Evolutionary conservation across 306 rosid genomes (phyloP).

Genomic region (Casuarina cunninghamiana): DNA sequence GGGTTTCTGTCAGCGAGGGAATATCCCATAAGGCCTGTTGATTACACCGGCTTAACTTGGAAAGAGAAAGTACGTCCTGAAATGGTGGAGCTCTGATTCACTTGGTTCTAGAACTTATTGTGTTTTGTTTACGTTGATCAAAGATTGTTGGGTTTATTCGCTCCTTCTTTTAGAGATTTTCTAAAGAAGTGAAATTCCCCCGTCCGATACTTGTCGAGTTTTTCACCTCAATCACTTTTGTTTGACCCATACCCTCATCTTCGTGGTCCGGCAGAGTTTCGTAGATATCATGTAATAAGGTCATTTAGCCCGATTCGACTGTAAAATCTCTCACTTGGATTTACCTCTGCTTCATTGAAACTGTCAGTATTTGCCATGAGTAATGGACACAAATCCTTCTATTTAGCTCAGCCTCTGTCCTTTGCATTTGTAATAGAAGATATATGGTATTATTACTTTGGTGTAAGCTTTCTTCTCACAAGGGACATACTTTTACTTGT

Average conservation of each 20-base stretch:
- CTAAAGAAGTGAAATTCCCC: background rate
- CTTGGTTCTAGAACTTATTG: background rate
- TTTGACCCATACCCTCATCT: background rate
- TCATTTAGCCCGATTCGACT: background rate
- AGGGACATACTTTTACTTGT: background rate
- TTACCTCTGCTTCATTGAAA: background rate
- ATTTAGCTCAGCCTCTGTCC: background rate
- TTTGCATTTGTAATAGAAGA: background rate
- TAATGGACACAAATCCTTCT: background rate
- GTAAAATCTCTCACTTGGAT: background rate
- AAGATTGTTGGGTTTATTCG: background rate
- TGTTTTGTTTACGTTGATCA: background rate
- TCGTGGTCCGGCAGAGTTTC: background rate
- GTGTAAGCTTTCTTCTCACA: background rate
- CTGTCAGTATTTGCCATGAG: background rate
- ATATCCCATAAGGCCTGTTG: slow-evolving; percentile 13
- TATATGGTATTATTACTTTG: background rate
- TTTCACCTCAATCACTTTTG: background rate
- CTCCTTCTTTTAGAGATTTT: background rate
- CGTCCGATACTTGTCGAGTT: background rate
- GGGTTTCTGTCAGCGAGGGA: slow-evolving; percentile 14
- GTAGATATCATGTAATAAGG: background rate
- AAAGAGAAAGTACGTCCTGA: background rate
- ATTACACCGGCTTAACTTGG: background rate
- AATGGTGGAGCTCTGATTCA: background rate